phyloP scores from a whole-genome alignment of 1,284 basidiomycete genomes.

The Porodaedalea pini region DNA sequence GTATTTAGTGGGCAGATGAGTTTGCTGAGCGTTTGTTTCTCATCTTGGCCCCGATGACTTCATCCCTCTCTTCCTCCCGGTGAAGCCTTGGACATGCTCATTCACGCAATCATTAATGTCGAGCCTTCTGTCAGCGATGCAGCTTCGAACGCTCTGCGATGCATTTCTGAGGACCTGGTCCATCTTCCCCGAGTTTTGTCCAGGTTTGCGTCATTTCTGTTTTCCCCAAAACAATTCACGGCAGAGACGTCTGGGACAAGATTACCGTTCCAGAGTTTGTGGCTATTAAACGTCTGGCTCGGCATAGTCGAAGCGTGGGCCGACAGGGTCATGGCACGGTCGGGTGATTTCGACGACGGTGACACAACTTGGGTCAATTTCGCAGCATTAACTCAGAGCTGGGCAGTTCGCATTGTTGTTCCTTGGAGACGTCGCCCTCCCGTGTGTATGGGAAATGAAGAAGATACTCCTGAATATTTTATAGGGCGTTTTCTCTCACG shows the following conservation, averaged over 20 bases:
- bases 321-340: conserved; percentile 40
- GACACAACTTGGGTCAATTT: conserved; percentile 37
- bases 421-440: conserved; percentile 77
- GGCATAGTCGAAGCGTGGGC: conserved; percentile 73
- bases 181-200: conserved; percentile 64
- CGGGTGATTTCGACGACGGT: conserved; percentile 39
- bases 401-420: conserved; percentile 89
- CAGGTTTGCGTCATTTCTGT: conserved; percentile 74
- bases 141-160: conserved; percentile 65
- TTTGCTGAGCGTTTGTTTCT: conserved; percentile 77
- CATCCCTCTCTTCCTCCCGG: conserved; percentile 51
- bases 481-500: conserved; percentile 79
- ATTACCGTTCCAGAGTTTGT: conserved; percentile 60
- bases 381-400: conserved; percentile 63
- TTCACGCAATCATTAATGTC: conserved; percentile 80
- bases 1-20: conserved; percentile 64
- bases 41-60: conserved; percentile 82
- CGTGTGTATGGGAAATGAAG: conserved; percentile 73
- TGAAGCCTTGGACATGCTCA: conserved; percentile 76
- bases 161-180: conserved; percentile 65
- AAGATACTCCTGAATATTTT: conserved; percentile 72
- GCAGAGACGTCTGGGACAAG: conserved; percentile 59
- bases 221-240: conserved; percentile 66
- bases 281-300: conserved; percentile 73
- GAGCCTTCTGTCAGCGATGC: conserved; percentile 73